phyloP scores from a whole-genome alignment of 768 basidiomycete species.

The Trametes cubensis region DNA sequence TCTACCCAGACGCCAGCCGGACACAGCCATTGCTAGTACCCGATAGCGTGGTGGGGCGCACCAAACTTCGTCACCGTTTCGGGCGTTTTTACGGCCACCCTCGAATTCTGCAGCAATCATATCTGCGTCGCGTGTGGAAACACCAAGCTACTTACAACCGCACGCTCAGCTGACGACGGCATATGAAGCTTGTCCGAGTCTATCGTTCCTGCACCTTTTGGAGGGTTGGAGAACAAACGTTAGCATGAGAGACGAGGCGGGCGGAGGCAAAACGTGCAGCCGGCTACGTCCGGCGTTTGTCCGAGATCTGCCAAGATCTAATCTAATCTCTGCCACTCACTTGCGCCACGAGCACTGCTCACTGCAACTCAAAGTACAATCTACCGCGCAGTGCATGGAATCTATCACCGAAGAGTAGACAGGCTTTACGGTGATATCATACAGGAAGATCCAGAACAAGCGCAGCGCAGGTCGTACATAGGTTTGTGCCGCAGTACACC shows the following conservation, averaged over 20 bases:
- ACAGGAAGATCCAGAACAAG: too few relatives aligned
- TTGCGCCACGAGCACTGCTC: too few relatives aligned
- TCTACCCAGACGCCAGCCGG: too few relatives aligned
- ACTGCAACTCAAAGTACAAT: too few relatives aligned
- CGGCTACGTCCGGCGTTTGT: not conserved
- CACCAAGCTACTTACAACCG: not conserved
- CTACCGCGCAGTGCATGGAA: too few relatives aligned
- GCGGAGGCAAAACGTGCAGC: not conserved
- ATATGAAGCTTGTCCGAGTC: not conserved
- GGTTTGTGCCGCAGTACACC: too few relatives aligned
- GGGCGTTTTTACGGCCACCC: constrained; percentile 3
- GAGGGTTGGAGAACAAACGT: not conserved
- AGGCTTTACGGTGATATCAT: too few relatives aligned
- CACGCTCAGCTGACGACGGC: not conserved
- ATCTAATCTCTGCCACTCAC: not conserved
- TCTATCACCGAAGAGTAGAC: too few relatives aligned
- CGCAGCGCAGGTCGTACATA: too few relatives aligned
- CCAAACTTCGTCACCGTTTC: constrained; percentile 13
- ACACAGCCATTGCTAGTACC: too few relatives aligned
- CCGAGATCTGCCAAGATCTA: not conserved
- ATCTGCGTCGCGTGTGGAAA: not conserved
- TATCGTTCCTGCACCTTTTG: not conserved
- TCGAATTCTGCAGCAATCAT: not conserved
- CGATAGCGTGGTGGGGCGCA: not conserved
- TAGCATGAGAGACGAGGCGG: not conserved